Evolutionary conservation across 140 eudicot species (phyloP).

Genomic region (Senecio squalidus): DNA sequence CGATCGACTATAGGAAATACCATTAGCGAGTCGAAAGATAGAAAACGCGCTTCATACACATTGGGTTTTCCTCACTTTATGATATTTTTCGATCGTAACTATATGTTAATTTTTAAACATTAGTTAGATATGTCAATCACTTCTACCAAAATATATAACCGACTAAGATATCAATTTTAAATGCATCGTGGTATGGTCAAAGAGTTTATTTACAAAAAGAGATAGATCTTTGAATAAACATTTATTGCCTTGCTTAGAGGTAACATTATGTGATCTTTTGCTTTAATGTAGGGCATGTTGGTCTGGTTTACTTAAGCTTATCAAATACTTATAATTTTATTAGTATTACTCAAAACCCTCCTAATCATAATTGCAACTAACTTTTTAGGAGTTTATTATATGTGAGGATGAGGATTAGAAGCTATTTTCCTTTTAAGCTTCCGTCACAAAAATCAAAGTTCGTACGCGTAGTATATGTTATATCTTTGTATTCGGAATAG

Average conservation of each 20-base stretch:
- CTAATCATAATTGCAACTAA: not conserved
- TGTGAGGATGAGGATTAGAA: no score
- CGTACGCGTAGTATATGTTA: no score
- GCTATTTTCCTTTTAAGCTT: no score
- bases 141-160: not conserved
- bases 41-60: no score
- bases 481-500: no score
- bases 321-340: slow-evolving; percentile 9
- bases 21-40: no score
- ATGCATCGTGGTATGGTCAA: slow-evolving; percentile 38
- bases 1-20: no score
- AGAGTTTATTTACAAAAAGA: slow-evolving; percentile 18
- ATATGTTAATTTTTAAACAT: no score
- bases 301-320: slow-evolving; percentile 44
- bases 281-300: slow-evolving; percentile 37
- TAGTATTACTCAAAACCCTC: not conserved
- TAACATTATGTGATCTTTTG: slow-evolving; percentile 37
- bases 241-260: slow-evolving; percentile 35
- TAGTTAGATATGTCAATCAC: no score
- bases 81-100: no score
- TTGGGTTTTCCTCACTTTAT: no score
- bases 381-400: not conserved
- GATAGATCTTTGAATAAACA: slow-evolving; percentile 32
- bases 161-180: not conserved
- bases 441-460: no score